Percentiles rank a stretch among this genome's conserved stretches.
These are phyloP conservation scores for Entelexis sorbosivorans DNA, from an alignment of 1,139 yeast species.

Conservation along the genomic window DNA sequence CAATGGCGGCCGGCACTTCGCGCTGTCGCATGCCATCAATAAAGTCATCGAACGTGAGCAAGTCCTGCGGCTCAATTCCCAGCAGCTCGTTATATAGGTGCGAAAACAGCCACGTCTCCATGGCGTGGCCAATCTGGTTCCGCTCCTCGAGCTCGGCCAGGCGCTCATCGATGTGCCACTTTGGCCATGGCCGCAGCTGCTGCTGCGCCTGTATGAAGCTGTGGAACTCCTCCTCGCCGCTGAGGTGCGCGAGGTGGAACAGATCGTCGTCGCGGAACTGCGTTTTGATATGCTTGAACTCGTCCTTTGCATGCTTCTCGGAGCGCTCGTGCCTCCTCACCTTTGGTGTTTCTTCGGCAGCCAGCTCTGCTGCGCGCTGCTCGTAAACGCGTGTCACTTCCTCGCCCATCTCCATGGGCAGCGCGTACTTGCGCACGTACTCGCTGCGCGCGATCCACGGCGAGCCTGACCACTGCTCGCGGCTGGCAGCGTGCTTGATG, in stretches of 20 bases:
- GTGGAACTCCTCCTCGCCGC: constrained; percentile 8
- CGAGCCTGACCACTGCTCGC: constrained; percentile 80
- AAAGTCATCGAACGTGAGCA: constrained; percentile 58
- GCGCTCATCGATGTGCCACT: constrained; percentile 20
- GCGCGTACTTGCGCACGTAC: constrained; percentile 36
- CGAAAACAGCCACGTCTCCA: constrained; percentile 66
- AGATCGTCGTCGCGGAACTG: constrained; percentile 14
- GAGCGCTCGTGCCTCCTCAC: neutral
- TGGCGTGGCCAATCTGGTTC: constrained; percentile 25
- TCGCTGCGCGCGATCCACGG: constrained; percentile 92
- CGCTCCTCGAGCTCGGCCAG: constrained; percentile 14
- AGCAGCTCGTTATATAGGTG: constrained; percentile 59
- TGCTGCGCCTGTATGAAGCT: neutral
- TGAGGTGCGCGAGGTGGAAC: constrained; percentile 12
- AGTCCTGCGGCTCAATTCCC: constrained; percentile 41
- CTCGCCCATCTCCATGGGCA: constrained; percentile 31
- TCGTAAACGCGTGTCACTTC: constrained; percentile 20
- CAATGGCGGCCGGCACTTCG: constrained; percentile 41
- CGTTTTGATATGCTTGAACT: neutral
- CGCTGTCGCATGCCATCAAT: constrained; percentile 46
- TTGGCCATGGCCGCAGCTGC: constrained; percentile 22
- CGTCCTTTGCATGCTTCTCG: neutral
- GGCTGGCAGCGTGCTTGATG: constrained; percentile 68
- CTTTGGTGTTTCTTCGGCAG: constrained; percentile 1
- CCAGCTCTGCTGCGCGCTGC: constrained; percentile 10